Conservation (phyloP, 139 green algal genomes). For the Chlorella ohadii region DNA sequence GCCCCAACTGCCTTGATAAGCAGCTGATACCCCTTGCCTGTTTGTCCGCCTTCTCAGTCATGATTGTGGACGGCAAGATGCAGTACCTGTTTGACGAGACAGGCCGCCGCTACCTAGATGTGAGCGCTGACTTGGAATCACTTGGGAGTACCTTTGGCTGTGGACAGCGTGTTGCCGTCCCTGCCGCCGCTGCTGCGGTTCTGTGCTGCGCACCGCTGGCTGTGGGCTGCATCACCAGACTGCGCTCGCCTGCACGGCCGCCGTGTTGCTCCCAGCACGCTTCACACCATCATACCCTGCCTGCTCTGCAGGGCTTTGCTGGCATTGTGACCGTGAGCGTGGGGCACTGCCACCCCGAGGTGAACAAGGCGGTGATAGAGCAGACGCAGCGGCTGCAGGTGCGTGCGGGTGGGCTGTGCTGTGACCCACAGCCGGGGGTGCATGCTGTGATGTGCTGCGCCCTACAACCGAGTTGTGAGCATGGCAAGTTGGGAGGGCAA, state of each 20-base stretch:
- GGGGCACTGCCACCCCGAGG: constrained; percentile 85
- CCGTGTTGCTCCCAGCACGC: too few species aligned
- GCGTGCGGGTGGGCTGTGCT: background rate
- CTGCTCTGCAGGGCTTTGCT: constrained; percentile 83
- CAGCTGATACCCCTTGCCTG: background rate
- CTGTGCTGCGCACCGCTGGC: too few species aligned
- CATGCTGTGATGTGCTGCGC: too few species aligned
- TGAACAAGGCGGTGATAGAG: constrained; percentile 55
- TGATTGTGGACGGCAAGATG: constrained; percentile 96
- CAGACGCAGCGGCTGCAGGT: constrained; percentile 54
- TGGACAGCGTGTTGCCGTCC: background rate
- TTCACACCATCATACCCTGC: background rate
- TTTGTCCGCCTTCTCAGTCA: constrained; percentile 61
- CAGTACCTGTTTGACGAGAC: constrained; percentile 98
- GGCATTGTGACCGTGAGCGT: constrained; percentile 97
- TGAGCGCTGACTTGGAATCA: constrained; percentile 43
- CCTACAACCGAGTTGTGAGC: too few species aligned
- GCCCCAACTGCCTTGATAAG: too few species aligned
- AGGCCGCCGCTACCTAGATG: constrained; percentile 91
- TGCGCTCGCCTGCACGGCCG: too few species aligned
- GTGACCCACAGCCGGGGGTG: background rate
- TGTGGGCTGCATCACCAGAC: too few species aligned
- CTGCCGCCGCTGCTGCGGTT: background rate
- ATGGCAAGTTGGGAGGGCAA: too few species aligned
- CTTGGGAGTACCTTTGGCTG: background rate